Evolutionary conservation across 2,329 filamentous ascomycete species (phyloP), one percentile per base, ranked within the genome.

Genomic region (Cadophora luteo-olivacea): DNA sequence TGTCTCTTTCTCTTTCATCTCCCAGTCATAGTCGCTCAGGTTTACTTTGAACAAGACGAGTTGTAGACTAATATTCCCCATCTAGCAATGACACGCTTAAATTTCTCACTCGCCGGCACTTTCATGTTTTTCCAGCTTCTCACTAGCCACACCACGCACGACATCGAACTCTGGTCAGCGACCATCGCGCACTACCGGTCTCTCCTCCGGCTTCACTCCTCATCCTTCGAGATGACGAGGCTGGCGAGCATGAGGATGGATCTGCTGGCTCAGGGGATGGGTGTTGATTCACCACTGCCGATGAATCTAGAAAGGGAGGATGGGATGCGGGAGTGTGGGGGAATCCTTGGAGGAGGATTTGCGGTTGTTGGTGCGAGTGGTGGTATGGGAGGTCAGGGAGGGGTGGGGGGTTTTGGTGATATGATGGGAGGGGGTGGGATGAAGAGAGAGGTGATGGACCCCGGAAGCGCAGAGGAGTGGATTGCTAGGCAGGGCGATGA

Each of bases 101-200:
- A 72, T 61, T 74, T 75, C 67, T 70, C 73, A 52, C 68, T 74
- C 12, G 67, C 69, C 4, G 73, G 73, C 1, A 69, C 71, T n/a
- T 75, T 75, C 64, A 72, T 74, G 69, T 73, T 73, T 65, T 72
- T 68, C 60, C 72, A 73, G 33, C 71, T 76, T 32, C 67, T 76
- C 16, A 75, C 74, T 16, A 69, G 66, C 61, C 68, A 73, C 54
- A 71, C 72, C 5, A 64, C 69, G 11, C 51, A 67, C 38, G 74
- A 76, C 29, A 74, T 74, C 41, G 69, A 72, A 33, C 74, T 71
- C 67, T 75, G 73, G 73, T 73, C 72, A 24, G 19, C 45, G n/a
- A 73, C 70, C 14, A 74, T 75, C 29, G 65, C 72, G 6, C 73
- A 72, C 58, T 75, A 74, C 54, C 71, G 74, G 11, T 68, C 68